Percentiles rank a stretch among this genome's conserved stretches.
phyloP scores from a whole-genome alignment of 2,329 filamentous ascomycete genomes.

The Biscogniauxia mediterranea region DNA sequence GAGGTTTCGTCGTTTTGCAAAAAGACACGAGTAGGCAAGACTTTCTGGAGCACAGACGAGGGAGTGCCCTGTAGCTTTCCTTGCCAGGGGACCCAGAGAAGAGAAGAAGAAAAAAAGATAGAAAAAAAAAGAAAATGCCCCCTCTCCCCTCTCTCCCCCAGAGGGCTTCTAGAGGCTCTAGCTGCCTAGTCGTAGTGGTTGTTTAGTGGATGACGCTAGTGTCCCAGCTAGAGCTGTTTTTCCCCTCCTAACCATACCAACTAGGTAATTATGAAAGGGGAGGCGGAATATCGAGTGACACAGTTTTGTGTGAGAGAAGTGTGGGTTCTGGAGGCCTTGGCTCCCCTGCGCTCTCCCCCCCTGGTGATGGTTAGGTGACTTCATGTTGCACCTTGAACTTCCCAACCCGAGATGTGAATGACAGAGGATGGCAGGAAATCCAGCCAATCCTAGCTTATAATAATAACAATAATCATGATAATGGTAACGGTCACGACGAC shows the following conservation, averaged over 20 bases:
- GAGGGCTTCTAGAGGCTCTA: not conserved
- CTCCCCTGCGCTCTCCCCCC: not conserved
- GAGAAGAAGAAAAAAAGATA: not conserved
- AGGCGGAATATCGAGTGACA: conserved; percentile 36
- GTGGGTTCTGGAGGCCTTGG: conserved; percentile 26
- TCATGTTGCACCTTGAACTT: not conserved
- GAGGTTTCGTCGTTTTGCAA: conserved; percentile 1
- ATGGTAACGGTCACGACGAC: too few relatives aligned
- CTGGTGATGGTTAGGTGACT: not conserved
- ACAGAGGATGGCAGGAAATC: conserved; percentile 5
- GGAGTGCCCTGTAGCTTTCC: not conserved
- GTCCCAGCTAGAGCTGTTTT: conserved; percentile 13
- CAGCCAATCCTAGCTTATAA: not conserved
- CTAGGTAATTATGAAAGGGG: conserved; percentile 37
- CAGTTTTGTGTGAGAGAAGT: conserved; percentile 41
- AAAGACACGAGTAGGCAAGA: not conserved
- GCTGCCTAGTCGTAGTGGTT: conserved; percentile 4
- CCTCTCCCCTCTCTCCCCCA: not conserved
- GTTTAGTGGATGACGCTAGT: conserved; percentile 5
- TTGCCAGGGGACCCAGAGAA: not conserved
- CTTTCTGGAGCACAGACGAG: not conserved
- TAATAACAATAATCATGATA: too few relatives aligned
- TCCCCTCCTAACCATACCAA: not conserved
- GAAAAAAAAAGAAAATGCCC: not conserved
- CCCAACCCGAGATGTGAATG: not conserved